Evolutionary conservation across 2,329 filamentous ascomycete genomes (phyloP).

Genomic region (Kalmusia sp.): DNA sequence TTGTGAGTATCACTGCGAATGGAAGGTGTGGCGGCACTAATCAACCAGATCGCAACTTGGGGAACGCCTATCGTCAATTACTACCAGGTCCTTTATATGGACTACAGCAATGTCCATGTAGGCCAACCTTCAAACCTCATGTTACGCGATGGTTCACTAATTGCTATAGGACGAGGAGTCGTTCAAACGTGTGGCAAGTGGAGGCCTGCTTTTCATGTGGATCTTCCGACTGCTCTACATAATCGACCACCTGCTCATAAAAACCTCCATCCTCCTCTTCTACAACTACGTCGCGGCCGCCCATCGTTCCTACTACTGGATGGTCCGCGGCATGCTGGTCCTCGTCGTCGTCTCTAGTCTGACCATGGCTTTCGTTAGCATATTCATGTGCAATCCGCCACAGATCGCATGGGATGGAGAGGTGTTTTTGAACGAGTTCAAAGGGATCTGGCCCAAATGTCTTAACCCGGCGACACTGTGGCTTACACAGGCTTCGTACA

Average conservation of each 20-base stretch:
- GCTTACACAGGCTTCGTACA: conserved; percentile 48
- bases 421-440: conserved; percentile 26
- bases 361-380: conserved; percentile 34
- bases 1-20: conserved; percentile 23
- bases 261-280: conserved; percentile 42
- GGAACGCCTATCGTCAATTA: conserved; percentile 33
- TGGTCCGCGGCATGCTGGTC: conserved; percentile 28
- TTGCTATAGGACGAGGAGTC: conserved; percentile 18
- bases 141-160: not conserved
- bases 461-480: conserved; percentile 35
- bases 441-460: conserved; percentile 27
- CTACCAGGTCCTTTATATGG: conserved; percentile 32
- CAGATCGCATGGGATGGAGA: conserved; percentile 34
- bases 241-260: conserved; percentile 37
- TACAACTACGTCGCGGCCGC: conserved; percentile 39
- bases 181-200: conserved; percentile 16
- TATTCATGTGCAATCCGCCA: conserved; percentile 36
- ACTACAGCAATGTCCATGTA: conserved; percentile 28
- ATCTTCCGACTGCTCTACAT: conserved; percentile 40
- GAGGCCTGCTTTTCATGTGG: conserved; percentile 29
- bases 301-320: conserved; percentile 31
- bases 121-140: not conserved
- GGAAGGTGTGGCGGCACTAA: conserved; percentile 12
- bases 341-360: conserved; percentile 29
- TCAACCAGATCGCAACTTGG: conserved; percentile 37